phyloP scores from a whole-genome alignment of 2,329 filamentous ascomycete species.

The Verticillium dahliae region DNA sequence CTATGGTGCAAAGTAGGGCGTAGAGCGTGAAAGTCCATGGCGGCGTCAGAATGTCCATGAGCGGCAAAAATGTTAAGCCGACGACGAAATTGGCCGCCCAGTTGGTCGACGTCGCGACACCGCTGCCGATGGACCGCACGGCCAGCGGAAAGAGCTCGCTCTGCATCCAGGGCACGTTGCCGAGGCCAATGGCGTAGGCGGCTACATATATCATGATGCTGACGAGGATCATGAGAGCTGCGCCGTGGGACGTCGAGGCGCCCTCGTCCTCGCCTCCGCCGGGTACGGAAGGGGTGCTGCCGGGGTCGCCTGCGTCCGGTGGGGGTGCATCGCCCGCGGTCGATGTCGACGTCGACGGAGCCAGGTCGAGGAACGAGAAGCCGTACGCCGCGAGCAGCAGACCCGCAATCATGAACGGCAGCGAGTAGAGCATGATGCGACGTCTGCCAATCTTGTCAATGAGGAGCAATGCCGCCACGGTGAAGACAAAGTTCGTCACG shows the following conservation, averaged over 20 bases:
- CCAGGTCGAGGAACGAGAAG: constrained; percentile 58
- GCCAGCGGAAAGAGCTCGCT: constrained; percentile 80
- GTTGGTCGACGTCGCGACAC: constrained; percentile 70
- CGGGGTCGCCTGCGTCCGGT: neutral
- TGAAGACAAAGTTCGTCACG: constrained; percentile 76
- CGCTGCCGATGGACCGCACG: constrained; percentile 67
- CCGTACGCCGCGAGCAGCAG: constrained; percentile 65
- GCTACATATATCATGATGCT: constrained; percentile 81
- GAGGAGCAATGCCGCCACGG: constrained; percentile 64
- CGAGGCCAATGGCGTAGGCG: constrained; percentile 78
- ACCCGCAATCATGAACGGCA: constrained; percentile 76
- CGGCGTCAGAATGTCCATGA: constrained; percentile 73
- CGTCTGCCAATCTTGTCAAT: constrained; percentile 77
- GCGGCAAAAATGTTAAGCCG: constrained; percentile 78
- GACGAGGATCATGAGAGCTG: constrained; percentile 56
- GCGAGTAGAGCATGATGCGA: constrained; percentile 71
- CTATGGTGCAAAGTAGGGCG: constrained; percentile 59
- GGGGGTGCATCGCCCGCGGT: constrained; percentile 2
- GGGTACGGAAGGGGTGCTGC: constrained; percentile 8
- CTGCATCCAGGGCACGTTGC: constrained; percentile 95
- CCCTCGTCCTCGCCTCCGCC: constrained; percentile 5
- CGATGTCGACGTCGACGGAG: constrained; percentile 5
- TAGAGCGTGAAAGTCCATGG: constrained; percentile 79
- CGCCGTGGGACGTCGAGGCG: constrained; percentile 17
- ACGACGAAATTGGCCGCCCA: constrained; percentile 86